phyloP scores from a whole-genome alignment of 768 basidiomycete genomes.

The Pholiota molesta region DNA sequence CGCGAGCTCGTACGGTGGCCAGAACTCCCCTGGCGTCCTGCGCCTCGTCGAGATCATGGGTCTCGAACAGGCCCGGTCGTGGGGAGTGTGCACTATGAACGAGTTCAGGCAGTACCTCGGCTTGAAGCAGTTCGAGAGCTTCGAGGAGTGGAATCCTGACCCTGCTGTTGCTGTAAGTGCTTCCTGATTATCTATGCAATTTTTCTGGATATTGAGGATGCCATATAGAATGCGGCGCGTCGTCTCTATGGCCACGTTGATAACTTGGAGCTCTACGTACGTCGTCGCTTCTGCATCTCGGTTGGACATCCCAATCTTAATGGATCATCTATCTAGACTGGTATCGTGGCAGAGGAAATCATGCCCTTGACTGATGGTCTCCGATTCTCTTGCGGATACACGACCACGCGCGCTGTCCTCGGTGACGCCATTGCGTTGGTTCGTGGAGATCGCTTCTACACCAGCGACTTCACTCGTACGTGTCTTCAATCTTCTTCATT shows the following conservation, averaged over 20 bases:
- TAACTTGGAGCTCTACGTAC: conserved; percentile 37
- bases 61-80: conserved; percentile 53
- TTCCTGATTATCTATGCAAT: neutral
- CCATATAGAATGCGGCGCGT: conserved; percentile 26
- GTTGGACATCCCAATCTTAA: neutral
- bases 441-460: conserved; percentile 57
- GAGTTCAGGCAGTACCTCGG: conserved; percentile 57
- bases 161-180: conserved; percentile 7
- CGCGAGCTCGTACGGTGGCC: conserved; percentile 33
- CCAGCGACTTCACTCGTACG: conserved; percentile 53
- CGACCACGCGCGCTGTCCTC: conserved; percentile 50
- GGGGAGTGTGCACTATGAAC: conserved; percentile 62
- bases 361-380: conserved; percentile 33
- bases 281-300: neutral
- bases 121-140: conserved; percentile 45
- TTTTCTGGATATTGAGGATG: neutral
- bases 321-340: conserved; percentile 25
- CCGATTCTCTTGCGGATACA: conserved; percentile 33
- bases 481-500: neutral
- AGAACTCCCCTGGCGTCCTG: conserved; percentile 48
- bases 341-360: conserved; percentile 35
- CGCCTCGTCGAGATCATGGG: conserved; percentile 58
- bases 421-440: conserved; percentile 57
- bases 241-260: conserved; percentile 36
- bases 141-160: conserved; percentile 58